Evolutionary conservation across 805 yeast genomes (phyloP).

Genomic region (Cyberlindnera saturnus): DNA sequence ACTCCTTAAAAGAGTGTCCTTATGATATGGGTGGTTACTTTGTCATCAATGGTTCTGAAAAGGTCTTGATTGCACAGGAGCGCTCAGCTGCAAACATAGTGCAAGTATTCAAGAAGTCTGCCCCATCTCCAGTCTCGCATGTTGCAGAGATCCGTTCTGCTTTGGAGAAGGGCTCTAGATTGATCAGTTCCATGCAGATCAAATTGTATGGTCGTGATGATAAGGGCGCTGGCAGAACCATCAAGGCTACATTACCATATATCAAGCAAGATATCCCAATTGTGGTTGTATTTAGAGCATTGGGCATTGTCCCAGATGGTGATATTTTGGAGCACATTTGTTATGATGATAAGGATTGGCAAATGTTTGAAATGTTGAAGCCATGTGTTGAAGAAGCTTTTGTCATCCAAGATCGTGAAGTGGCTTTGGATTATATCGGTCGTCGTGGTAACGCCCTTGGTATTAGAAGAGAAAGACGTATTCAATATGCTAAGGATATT

Average conservation of each 20-base stretch:
- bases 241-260: constrained; percentile 93
- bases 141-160: constrained; percentile 97
- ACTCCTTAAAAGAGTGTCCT: constrained; percentile 96
- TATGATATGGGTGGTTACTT: constrained; percentile 99
- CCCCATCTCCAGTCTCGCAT: constrained; percentile 94
- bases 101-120: constrained; percentile 96
- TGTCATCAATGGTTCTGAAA: constrained; percentile 96
- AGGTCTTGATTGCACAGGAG: constrained; percentile 97
- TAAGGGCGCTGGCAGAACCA: constrained; percentile 72
- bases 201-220: constrained; percentile 83
- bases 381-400: constrained; percentile 99
- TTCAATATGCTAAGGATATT: constrained; percentile 95
- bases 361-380: constrained; percentile 97
- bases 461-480: constrained; percentile 95
- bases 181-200: constrained; percentile 90
- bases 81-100: constrained; percentile 98
- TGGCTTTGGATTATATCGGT: constrained; percentile 95
- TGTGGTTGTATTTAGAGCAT: constrained; percentile 93
- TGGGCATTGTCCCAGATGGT: constrained; percentile 98
- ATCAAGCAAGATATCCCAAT: constrained; percentile 96
- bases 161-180: constrained; percentile 92
- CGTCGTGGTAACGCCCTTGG: constrained; percentile 97
- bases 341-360: constrained; percentile 98
- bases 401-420: constrained; percentile 96
- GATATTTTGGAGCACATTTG: constrained; percentile 97